phyloP scores from a whole-genome alignment of 2,329 filamentous ascomycete species.

The Diplodia corticola region DNA sequence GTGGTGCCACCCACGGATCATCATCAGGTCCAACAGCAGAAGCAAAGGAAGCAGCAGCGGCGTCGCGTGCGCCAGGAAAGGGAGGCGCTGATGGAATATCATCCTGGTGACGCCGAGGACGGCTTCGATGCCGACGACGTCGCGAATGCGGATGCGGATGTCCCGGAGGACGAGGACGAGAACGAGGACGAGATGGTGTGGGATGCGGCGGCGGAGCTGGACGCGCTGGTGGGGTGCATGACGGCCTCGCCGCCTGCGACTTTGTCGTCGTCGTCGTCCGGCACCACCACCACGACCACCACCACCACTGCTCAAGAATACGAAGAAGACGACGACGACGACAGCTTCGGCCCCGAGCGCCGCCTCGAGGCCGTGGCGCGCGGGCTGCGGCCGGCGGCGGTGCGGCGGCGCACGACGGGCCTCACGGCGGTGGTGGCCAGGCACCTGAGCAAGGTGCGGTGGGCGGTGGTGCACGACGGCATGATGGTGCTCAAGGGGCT shows the following conservation, averaged over 20 bases:
- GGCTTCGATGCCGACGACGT: slow-evolving; percentile 6
- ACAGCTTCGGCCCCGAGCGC: neutral
- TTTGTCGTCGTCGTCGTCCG: slow-evolving; percentile 32
- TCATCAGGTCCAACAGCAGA: too few species aligned
- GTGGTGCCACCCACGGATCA: too few species aligned
- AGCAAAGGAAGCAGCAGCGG: neutral
- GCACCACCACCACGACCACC: too few species aligned
- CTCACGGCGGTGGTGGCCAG: slow-evolving; percentile 58
- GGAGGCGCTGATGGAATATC: slow-evolving; percentile 1
- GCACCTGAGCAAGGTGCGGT: slow-evolving; percentile 57
- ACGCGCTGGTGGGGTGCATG: slow-evolving; percentile 44
- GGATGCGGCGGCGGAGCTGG: slow-evolving; percentile 54
- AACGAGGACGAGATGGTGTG: slow-evolving; percentile 53
- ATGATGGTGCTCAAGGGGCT: slow-evolving; percentile 56
- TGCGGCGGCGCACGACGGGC: slow-evolving; percentile 52
- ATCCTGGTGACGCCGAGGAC: slow-evolving; percentile 10
- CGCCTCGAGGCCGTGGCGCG: neutral
- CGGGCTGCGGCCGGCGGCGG: neutral
- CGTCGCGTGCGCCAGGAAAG: neutral
- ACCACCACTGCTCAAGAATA: neutral
- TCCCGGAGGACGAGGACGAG: too few species aligned
- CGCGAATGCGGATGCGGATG: too few species aligned
- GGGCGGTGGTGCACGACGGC: slow-evolving; percentile 63
- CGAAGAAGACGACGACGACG: neutral
- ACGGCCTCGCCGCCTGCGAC: too few species aligned